These are phyloP conservation scores for Elsinoe australis DNA, from an alignment of 2,329 filamentous ascomycete genomes.

Conservation along the genomic window DNA sequence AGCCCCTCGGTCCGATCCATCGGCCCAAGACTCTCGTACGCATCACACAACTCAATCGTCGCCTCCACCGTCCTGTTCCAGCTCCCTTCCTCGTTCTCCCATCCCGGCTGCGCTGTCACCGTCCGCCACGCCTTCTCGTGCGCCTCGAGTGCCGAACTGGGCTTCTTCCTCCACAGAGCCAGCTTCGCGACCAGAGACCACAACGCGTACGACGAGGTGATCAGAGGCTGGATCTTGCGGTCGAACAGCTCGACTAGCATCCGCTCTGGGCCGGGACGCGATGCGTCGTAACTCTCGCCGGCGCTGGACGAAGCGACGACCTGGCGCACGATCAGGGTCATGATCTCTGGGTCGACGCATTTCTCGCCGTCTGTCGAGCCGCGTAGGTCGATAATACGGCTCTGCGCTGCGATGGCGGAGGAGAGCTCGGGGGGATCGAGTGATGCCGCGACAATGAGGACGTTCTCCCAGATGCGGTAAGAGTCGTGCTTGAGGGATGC, in stretches of 20 bases:
- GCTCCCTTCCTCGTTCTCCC: slow-evolving; percentile 50
- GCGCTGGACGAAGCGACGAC: slow-evolving; percentile 54
- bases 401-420: slow-evolving; percentile 69
- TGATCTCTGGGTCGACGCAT: slow-evolving; percentile 65
- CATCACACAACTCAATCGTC: slow-evolving; percentile 72
- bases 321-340: slow-evolving; percentile 65
- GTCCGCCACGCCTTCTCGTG: slow-evolving; percentile 87
- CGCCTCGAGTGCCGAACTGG: slow-evolving; percentile 65
- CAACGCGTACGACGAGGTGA: slow-evolving; percentile 68
- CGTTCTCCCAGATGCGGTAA: slow-evolving; percentile 94
- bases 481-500: slow-evolving; percentile 76
- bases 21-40: slow-evolving; percentile 65
- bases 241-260: slow-evolving; percentile 68
- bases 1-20: slow-evolving; percentile 46
- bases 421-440: slow-evolving; percentile 65
- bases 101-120: slow-evolving; percentile 49
- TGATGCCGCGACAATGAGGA: slow-evolving; percentile 76
- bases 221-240: slow-evolving; percentile 66
- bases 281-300: slow-evolving; percentile 37
- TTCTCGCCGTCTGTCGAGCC: slow-evolving; percentile 60
- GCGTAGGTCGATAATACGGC: slow-evolving; percentile 67
- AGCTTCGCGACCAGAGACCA: slow-evolving; percentile 69
- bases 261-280: slow-evolving; percentile 45
- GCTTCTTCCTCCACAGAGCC: slow-evolving; percentile 65
- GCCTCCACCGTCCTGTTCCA: slow-evolving; percentile 69